Percentiles rank a stretch among this genome's conserved stretches.
phyloP scores from a whole-genome alignment of 163 green algal genomes.

The Prototheca cutis region DNA sequence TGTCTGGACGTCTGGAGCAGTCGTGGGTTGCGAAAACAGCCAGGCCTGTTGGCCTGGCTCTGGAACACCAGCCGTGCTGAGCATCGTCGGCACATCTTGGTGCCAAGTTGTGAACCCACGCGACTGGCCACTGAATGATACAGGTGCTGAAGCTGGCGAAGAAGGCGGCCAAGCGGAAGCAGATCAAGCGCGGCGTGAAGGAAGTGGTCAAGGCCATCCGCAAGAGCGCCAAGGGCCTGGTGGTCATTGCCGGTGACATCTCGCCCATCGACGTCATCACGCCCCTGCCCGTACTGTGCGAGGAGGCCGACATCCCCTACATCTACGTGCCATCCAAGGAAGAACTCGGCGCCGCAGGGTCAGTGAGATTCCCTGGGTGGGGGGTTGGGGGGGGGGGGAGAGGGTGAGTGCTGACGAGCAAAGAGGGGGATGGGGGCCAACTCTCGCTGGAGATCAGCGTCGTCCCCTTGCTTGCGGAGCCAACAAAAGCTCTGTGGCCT shows the following conservation, averaged over 20 bases:
- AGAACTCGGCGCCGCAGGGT: slow-evolving; percentile 42
- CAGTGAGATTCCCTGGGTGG: too few relatives aligned
- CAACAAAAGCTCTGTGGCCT: too few relatives aligned
- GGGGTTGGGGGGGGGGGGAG: too few relatives aligned
- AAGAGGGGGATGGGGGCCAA: neutral
- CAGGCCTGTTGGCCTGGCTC: too few relatives aligned
- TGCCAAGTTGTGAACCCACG: neutral
- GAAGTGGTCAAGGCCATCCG: slow-evolving; percentile 94
- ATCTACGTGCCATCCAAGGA: slow-evolving; percentile 95
- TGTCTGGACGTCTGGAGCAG: too few relatives aligned
- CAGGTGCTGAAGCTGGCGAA: slow-evolving; percentile 85
- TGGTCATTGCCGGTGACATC: slow-evolving; percentile 93
- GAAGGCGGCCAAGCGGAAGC: slow-evolving; percentile 90
- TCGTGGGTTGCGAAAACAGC: too few relatives aligned
- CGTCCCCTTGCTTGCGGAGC: neutral
- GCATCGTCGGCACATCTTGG: too few relatives aligned
- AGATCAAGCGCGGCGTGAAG: slow-evolving; percentile 93
- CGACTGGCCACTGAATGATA: neutral
- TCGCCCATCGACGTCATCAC: slow-evolving; percentile 96
- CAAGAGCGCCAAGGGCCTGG: slow-evolving; percentile 86
- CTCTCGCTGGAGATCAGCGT: slow-evolving; percentile 45
- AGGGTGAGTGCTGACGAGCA: too few relatives aligned
- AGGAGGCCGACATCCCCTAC: slow-evolving; percentile 91
- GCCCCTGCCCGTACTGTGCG: slow-evolving; percentile 92
- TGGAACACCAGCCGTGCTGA: too few relatives aligned